Percentiles rank a stretch among this genome's conserved stretches.
Evolutionary conservation across 148 eudicot species (phyloP).

Genomic region (Spergularia bocconei): DNA sequence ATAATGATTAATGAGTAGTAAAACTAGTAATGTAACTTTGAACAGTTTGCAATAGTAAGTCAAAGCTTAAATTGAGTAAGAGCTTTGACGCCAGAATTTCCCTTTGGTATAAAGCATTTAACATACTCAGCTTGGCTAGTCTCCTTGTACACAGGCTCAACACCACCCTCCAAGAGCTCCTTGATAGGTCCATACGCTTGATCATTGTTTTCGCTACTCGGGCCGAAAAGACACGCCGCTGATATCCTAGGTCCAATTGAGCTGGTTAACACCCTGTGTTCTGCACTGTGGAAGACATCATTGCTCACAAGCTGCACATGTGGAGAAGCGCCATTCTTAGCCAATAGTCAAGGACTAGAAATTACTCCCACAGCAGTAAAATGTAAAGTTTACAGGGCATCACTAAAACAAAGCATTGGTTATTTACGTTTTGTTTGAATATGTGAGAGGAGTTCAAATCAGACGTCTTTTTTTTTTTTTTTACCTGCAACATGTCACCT

Average conservation of each 20-base stretch:
- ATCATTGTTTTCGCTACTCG: constrained; percentile 7
- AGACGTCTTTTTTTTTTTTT: neutral
- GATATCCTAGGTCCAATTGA: constrained; percentile 14
- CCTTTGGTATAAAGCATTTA: constrained; percentile 11
- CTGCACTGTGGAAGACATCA: constrained; percentile 38
- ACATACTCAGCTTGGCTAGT: constrained; percentile 20
- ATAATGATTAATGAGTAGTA: no score
- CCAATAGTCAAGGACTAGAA: no score
- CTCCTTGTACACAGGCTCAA: constrained; percentile 1
- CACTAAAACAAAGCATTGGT: no score
- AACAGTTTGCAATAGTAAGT: neutral
- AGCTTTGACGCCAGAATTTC: constrained; percentile 12
- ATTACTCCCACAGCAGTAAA: no score
- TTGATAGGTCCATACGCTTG: constrained; percentile 7
- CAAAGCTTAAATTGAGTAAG: constrained; percentile 15
- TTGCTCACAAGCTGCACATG: constrained; percentile 37
- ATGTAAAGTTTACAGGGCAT: no score
- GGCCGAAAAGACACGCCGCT: constrained; percentile 18
- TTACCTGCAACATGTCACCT: constrained; percentile 36
- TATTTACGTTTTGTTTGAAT: no score
- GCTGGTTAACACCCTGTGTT: constrained; percentile 43
- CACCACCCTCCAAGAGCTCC: constrained; percentile 1
- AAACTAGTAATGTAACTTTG: no score
- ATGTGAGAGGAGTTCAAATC: no score
- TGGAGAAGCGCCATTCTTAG: neutral